Percentiles rank a stretch among this genome's conserved stretches.
Conservation (phyloP, 2,329 filamentous ascomycete species). For the Cladophialophora chaetospira region DNA sequence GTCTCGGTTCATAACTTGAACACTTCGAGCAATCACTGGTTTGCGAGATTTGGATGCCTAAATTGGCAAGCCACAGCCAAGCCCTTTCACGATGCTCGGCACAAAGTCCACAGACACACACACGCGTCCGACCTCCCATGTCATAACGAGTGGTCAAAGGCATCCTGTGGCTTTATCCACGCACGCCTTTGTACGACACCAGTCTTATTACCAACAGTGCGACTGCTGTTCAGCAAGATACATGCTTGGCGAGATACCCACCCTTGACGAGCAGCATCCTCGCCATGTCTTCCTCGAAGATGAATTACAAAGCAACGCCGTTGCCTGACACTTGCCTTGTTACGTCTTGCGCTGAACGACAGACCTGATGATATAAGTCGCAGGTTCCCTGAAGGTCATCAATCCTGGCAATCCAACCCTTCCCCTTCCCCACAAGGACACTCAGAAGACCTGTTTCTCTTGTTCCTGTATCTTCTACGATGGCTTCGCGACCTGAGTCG, state of each 20-base stretch:
- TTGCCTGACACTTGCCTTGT: neutral
- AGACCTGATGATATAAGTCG: neutral
- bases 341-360: neutral
- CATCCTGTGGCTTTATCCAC: too few species aligned
- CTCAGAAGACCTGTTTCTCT: too few species aligned
- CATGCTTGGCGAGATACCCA: neutral
- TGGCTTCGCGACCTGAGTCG: conserved; percentile 15
- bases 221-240: neutral
- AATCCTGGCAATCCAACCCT: neutral
- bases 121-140: too few species aligned
- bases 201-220: too few species aligned
- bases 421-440: too few species aligned
- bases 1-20: too few species aligned
- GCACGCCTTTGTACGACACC: too few species aligned
- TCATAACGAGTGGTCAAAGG: too few species aligned
- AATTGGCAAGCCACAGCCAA: conserved; percentile 14
- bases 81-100: neutral
- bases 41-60: conserved; percentile 7
- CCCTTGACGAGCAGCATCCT: neutral
- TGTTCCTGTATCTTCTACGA: neutral
- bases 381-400: neutral
- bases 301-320: neutral
- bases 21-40: neutral
- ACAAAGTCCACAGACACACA: neutral
- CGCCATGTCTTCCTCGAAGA: neutral